These are phyloP conservation scores for Eucommia ulmoides DNA, from an alignment of 257 asterid genomes.

Conservation along the genomic window DNA sequence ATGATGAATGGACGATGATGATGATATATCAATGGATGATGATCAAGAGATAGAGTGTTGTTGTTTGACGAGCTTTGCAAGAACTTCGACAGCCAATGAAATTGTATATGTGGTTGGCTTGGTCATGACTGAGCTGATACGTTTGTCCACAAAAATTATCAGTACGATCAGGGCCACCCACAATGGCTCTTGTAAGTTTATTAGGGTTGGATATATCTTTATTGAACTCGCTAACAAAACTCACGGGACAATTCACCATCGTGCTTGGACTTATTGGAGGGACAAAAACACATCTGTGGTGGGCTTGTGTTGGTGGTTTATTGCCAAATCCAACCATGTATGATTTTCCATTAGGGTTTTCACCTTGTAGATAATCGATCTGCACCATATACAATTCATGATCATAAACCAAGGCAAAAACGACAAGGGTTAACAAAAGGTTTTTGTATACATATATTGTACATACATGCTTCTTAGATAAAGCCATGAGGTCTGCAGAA, in stretches of 20 bases:
- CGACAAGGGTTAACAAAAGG: too few relatives aligned
- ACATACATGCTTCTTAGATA: constrained; percentile 69
- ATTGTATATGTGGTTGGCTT: constrained; percentile 71
- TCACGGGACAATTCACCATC: constrained; percentile 37
- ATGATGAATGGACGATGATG: too few relatives aligned
- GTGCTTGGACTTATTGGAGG: constrained; percentile 21
- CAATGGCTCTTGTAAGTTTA: constrained; percentile 77
- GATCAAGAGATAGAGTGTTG: constrained; percentile 32
- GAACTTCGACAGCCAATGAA: constrained; percentile 59
- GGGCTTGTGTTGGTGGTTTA: constrained; percentile 62
- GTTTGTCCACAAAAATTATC: constrained; percentile 46
- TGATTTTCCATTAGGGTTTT: constrained; percentile 48
- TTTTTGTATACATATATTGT: too few relatives aligned
- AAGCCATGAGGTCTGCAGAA: constrained; percentile 25
- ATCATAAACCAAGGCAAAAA: too few relatives aligned
- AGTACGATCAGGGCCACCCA: constrained; percentile 66
- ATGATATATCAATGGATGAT: too few relatives aligned
- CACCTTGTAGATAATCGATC: constrained; percentile 66
- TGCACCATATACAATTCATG: constrained; percentile 17
- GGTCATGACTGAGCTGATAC: constrained; percentile 44
- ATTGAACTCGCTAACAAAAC: constrained; percentile 46
- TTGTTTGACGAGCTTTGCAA: constrained; percentile 59
- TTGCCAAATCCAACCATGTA: constrained; percentile 87
- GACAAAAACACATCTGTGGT: constrained; percentile 78
- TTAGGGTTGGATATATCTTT: constrained; percentile 34